Conservation (phyloP, 441 rosid genomes). For the Omphalea diandra region DNA sequence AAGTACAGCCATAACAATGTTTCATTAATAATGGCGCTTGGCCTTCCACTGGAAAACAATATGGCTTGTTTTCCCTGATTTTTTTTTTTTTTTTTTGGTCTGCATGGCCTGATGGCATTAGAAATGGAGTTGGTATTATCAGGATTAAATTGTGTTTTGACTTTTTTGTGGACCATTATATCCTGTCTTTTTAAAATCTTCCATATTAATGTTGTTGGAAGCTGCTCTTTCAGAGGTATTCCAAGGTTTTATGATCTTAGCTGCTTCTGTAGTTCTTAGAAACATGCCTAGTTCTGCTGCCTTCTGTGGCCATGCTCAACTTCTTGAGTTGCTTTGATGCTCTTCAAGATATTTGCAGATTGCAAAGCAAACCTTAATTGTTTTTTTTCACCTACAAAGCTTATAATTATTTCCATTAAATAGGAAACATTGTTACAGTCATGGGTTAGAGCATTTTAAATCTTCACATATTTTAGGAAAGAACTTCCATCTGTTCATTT, state of each 20-base stretch:
- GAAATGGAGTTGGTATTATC: neutral
- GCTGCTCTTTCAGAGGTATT: neutral
- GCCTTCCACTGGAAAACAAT: neutral
- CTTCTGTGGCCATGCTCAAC: neutral
- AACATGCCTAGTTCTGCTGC: neutral
- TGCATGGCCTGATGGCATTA: neutral
- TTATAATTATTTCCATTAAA: neutral
- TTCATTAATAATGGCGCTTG: neutral
- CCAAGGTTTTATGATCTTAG: neutral
- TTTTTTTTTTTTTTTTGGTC: neutral
- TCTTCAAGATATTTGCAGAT: neutral
- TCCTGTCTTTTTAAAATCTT: neutral
- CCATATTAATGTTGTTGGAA: neutral
- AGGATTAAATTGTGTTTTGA: neutral
- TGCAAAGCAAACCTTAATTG: too few relatives aligned
- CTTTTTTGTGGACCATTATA: neutral
- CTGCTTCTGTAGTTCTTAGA: neutral
- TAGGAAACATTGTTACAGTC: neutral
- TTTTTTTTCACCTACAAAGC: neutral
- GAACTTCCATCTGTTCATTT: neutral
- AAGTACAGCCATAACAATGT: too few relatives aligned
- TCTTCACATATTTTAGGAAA: neutral
- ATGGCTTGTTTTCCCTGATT: neutral
- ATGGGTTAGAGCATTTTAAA: neutral
- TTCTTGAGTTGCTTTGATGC: slow-evolving; percentile 3